A percentile compares a stretch with the other conserved stretches of the same genome.
Evolutionary conservation across 805 yeast genomes (phyloP).

Genomic region (Lipomyces kockii): DNA sequence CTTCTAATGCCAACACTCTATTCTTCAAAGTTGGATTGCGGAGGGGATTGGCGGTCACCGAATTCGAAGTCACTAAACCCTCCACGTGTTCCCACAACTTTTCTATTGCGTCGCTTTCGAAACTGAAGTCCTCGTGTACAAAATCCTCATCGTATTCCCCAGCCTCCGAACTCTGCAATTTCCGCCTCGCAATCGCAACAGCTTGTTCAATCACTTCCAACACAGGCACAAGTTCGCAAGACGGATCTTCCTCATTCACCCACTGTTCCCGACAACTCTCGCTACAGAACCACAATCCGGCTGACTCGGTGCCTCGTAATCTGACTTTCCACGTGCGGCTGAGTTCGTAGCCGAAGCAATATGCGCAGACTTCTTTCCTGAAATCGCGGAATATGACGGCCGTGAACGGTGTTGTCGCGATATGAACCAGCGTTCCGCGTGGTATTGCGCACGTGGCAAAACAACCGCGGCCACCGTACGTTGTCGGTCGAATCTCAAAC

Average conservation of each 20-base stretch:
- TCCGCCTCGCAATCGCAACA: constrained; percentile 32
- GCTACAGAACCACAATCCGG: constrained; percentile 61
- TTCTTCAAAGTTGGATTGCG: constrained; percentile 15
- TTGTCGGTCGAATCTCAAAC: constrained; percentile 43
- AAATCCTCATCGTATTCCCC: constrained; percentile 23
- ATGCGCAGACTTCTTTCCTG: constrained; percentile 64
- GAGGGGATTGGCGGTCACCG: constrained; percentile 12
- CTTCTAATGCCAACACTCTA: constrained; percentile 54
- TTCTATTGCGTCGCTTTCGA: constrained; percentile 15
- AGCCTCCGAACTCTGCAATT: constrained; percentile 17
- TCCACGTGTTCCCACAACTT: constrained; percentile 21
- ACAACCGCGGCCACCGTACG: constrained; percentile 67
- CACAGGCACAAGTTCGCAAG: constrained; percentile 46
- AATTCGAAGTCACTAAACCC: constrained; percentile 2
- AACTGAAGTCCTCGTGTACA: constrained; percentile 21
- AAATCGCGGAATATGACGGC: constrained; percentile 57
- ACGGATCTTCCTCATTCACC: constrained; percentile 44
- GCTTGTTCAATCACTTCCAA: constrained; percentile 50
- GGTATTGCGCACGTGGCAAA: constrained; percentile 53
- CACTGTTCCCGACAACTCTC: constrained; percentile 52
- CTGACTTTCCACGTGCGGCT: constrained; percentile 56
- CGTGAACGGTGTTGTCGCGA: constrained; percentile 53
- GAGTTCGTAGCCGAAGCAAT: constrained; percentile 56
- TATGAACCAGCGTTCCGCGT: constrained; percentile 50
- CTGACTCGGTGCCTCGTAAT: constrained; percentile 44